Conservation (phyloP, 192 early-diverging fungal species). For the Umbelopsis ramanniana region DNA sequence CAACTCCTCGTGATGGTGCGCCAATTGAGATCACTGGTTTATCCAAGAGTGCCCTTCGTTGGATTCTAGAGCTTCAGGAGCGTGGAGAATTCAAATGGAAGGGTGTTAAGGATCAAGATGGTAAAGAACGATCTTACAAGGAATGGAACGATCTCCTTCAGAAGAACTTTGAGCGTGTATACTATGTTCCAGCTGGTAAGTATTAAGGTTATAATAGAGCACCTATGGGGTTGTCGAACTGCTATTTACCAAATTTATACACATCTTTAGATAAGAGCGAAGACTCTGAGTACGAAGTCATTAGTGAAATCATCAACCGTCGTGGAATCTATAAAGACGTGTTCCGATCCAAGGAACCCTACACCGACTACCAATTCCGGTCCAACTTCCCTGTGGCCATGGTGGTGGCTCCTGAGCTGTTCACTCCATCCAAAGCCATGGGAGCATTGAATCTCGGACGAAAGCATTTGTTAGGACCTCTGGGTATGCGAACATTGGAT, state of each 20-base stretch:
- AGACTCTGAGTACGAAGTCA: constrained; percentile 66
- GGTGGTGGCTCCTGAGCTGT: constrained; percentile 94
- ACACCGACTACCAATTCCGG: constrained; percentile 91
- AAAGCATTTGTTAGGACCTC: constrained; percentile 75
- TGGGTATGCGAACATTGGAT: constrained; percentile 96
- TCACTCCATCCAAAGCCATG: constrained; percentile 77
- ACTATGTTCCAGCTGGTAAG: constrained; percentile 86
- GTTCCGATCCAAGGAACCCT: constrained; percentile 68
- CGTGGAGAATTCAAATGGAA: constrained; percentile 46
- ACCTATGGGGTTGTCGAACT: too few species aligned
- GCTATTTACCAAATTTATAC: too few species aligned
- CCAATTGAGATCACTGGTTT: constrained; percentile 92
- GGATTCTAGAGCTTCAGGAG: constrained; percentile 67
- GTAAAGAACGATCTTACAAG: constrained; percentile 57
- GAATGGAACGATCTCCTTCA: constrained; percentile 85
- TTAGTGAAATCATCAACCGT: constrained; percentile 72
- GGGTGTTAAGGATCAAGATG: constrained; percentile 52
- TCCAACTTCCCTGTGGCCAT: constrained; percentile 93
- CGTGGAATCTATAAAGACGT: constrained; percentile 97
- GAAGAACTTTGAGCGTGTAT: constrained; percentile 82
- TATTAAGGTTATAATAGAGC: too few species aligned
- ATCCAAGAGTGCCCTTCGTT: constrained; percentile 82
- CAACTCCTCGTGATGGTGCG: constrained; percentile 92
- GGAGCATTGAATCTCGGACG: constrained; percentile 69
- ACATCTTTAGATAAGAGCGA: constrained; percentile 54